Base-by-base conservation (phyloP, 2,329 filamentous ascomycete genomes). In the Pleurostoma richardsiae region DNA sequence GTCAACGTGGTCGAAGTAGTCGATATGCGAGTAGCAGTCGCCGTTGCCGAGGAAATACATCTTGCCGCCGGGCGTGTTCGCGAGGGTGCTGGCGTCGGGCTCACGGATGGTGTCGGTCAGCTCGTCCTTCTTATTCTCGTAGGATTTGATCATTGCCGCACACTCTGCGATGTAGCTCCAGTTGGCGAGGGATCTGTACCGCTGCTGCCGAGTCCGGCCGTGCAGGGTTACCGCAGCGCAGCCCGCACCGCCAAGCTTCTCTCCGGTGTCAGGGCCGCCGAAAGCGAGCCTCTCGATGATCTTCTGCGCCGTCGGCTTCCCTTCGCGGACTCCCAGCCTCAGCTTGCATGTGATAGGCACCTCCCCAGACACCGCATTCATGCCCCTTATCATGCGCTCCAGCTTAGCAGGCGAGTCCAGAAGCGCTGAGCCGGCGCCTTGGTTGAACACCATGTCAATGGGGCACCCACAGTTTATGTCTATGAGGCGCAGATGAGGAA, bases 381-480 rank as follows among this genome's bases (percentile, higher is more conserved):
- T 99, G 56, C 94, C 94, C 52, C 91, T 82, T 40, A 99, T 77
- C 69, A 96, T 97, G 67, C 92, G 92, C 67, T 96, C 91, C 43
- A 99, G 72, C 68, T 96, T 97, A 48, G 83, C 83, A 30, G 82
- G 88, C 45, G 85, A 77, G 59, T 99, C 94, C n/a, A 99, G 82
- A 11, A 99, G 80, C 2, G 89, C 92, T 26, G 92, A 96, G 4
- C 94, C 94, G 39, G 88, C 90, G 43, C 94, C 94, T 41, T 86
- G 79, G 57, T 90, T 84, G 73, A 83, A 97, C 44, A 99, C 85
- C 56, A 96, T 81, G 62, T 99, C 94, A 61, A 99, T 96, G 4
- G 94, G 94, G 61, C 94, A 99, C 40, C 94, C 94, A 59, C 92
- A 97, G 72, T 99, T 99, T 56, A 99, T 74, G 60, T 99, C 94